Percentiles rank a stretch among this genome's conserved stretches.
Evolutionary conservation across 2,329 filamentous ascomycete genomes (phyloP).

Genomic region (Fusarium decemcellulare): DNA sequence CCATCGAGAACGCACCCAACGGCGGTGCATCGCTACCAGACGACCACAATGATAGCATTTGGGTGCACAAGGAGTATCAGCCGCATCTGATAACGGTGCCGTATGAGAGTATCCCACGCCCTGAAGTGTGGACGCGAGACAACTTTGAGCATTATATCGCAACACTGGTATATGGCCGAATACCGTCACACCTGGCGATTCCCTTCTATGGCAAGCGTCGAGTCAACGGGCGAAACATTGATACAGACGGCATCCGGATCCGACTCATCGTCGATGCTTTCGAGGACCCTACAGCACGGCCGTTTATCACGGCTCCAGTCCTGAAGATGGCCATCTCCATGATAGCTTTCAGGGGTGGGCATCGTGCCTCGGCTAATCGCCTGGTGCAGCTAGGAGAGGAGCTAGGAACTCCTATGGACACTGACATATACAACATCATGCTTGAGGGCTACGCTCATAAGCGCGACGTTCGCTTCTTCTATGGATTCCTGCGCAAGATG

Average conservation of each 20-base stretch:
- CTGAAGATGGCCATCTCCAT: constrained; percentile 62
- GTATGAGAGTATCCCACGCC: constrained; percentile 57
- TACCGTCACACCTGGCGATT: constrained; percentile 51
- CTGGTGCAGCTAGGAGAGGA: constrained; percentile 57
- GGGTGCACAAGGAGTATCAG: constrained; percentile 53
- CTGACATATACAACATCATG: constrained; percentile 64
- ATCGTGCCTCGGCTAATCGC: constrained; percentile 50
- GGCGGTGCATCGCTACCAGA: constrained; percentile 42
- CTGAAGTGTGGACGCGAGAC: constrained; percentile 57
- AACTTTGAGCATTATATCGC: constrained; percentile 60
- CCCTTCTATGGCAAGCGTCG: constrained; percentile 53
- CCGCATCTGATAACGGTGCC: constrained; percentile 49
- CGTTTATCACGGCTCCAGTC: constrained; percentile 55
- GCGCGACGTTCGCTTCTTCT: constrained; percentile 59
- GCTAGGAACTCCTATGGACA: constrained; percentile 59
- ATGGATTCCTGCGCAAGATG: constrained; percentile 59
- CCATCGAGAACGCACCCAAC: constrained; percentile 47
- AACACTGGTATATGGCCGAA: constrained; percentile 55
- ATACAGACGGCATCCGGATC: constrained; percentile 57
- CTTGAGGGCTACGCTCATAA: constrained; percentile 57
- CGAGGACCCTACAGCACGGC: constrained; percentile 50
- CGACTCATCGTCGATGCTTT: constrained; percentile 57
- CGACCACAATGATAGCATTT: constrained; percentile 47
- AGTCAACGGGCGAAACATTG: constrained; percentile 46
- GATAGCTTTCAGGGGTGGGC: constrained; percentile 54